Evolutionary conservation across 495 filamentous ascomycete genomes (phyloP).

Genomic region (Daldinia loculata): DNA sequence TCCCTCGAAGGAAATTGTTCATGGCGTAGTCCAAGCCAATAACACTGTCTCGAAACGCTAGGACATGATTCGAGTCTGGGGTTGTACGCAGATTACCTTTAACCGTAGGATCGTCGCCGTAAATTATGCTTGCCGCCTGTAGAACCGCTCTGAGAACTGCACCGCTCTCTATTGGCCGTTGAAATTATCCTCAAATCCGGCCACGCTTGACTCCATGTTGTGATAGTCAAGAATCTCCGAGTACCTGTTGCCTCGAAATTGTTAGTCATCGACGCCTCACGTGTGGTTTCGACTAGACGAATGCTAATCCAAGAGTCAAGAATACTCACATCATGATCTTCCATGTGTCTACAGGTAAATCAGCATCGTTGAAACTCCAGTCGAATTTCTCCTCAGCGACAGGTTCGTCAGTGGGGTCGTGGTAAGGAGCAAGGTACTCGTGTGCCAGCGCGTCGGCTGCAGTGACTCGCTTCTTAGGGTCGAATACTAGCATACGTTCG

Average conservation of each 20-base stretch:
- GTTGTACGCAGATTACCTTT: slow-evolving; percentile 28
- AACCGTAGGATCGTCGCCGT: slow-evolving; percentile 39
- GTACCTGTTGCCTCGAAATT: slow-evolving; percentile 71
- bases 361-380: slow-evolving; percentile 99
- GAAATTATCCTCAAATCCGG: slow-evolving; percentile 48
- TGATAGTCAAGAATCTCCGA: slow-evolving; percentile 99
- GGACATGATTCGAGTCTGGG: slow-evolving; percentile 38
- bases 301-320: slow-evolving; percentile 26
- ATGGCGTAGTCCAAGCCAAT: slow-evolving; percentile 36
- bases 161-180: slow-evolving; percentile 51
- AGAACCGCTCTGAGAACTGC: slow-evolving; percentile 27
- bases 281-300: slow-evolving; percentile 6
- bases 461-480: slow-evolving; percentile 88
- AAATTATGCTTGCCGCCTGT: slow-evolving; percentile 33
- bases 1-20: slow-evolving; percentile 27
- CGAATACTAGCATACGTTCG: slow-evolving; percentile 97
- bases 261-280: slow-evolving; percentile 36
- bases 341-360: slow-evolving; percentile 98
- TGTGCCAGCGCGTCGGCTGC: slow-evolving; percentile 86
- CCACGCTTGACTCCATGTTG: slow-evolving; percentile 75
- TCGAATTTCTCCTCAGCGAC: slow-evolving; percentile 98
- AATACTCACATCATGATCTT: slow-evolving; percentile 97
- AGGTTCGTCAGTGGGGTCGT: slow-evolving; percentile 96
- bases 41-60: slow-evolving; percentile 46
- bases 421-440: slow-evolving; percentile 94